These are phyloP conservation scores for Acanthamoeba rhysodes DNA, from an alignment of 208 protist species.

Conservation along the genomic window DNA sequence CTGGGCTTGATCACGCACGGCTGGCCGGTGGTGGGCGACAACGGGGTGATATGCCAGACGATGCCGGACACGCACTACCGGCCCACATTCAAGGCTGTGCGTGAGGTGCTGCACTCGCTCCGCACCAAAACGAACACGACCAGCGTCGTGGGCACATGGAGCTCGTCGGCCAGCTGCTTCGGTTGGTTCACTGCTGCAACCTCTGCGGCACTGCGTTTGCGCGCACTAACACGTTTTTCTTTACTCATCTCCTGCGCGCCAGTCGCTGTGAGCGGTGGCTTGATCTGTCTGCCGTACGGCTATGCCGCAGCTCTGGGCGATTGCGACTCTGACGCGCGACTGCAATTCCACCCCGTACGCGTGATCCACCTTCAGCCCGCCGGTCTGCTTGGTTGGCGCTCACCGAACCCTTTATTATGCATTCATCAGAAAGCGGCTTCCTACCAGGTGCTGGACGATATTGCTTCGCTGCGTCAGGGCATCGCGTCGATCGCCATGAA, in stretches of 20 bases:
- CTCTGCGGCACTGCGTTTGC: not conserved
- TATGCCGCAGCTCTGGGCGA: not conserved
- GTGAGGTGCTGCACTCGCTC: not conserved
- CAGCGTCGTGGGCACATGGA: not conserved
- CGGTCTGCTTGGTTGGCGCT: not conserved
- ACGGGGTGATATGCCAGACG: conserved; percentile 31
- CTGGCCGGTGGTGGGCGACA: conserved; percentile 8
- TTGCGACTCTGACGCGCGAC: not conserved
- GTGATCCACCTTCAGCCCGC: not conserved
- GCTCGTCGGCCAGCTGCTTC: conserved; percentile 26
- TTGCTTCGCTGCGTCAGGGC: conserved; percentile 28
- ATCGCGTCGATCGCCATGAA: not conserved
- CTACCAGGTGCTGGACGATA: conserved; percentile 4
- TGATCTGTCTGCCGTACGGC: not conserved
- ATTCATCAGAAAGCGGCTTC: not conserved
- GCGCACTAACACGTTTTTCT: not conserved
- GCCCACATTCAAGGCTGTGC: conserved; percentile 14
- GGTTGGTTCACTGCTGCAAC: not conserved
- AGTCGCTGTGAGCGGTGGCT: not conserved
- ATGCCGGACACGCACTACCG: not conserved
- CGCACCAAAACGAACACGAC: not conserved
- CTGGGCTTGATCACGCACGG: not conserved
- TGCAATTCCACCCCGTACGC: conserved; percentile 13
- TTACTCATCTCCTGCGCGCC: not conserved
- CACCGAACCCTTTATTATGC: not conserved